Base-by-base conservation (phyloP, 306 rosid genomes). In the Citrullus colocynthis region DNA sequence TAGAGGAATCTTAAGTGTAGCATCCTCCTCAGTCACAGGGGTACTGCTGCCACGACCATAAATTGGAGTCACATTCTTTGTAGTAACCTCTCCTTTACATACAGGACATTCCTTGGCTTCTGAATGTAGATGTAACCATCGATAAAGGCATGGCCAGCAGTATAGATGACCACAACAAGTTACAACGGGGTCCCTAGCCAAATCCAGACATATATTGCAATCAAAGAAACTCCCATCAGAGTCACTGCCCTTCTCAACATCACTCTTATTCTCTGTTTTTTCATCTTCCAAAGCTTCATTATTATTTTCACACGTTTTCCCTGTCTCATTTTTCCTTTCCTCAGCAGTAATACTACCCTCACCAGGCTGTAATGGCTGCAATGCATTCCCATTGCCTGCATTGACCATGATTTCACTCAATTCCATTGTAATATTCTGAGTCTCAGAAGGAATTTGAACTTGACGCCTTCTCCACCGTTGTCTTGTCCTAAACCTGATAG, bases 131-230 rank as follows among this genome's bases (percentile, higher is more conserved):
- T 93, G 89, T 78, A 96, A 64, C 98, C 98, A 92, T 24, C 94
- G 86, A 81, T 93, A 96, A 36, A 96, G 78, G 83, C 99, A 96
- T 0, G 97, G 81, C 99, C 98, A 96, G 80, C 98, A 96, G 83
- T 91, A 92, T 82, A 96, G 82, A 86, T 96, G 99, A 76, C 99
- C 99, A 59, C 99, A 96, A 80, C 97, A 89, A 78, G 99, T 96
- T 64, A 96, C 92, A 81, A 96, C 98, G 57, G 98, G 99, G 62
- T 96, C 95, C 84, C 82, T 91, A 78, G 98, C 81, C 80, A 93
- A 72, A 85, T 93, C 98, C 86, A 96, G 83, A 85, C 99, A 96
- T n/a, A 92, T 89, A 84, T 91, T 93, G 78, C 99, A 96, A 84
- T 96, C 98, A 20, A 91, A 96, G 64, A 96, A 96, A 74, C 93